phyloP scores from a whole-genome alignment of 2,329 filamentous ascomycete genomes.

The Penicillium paneum region DNA sequence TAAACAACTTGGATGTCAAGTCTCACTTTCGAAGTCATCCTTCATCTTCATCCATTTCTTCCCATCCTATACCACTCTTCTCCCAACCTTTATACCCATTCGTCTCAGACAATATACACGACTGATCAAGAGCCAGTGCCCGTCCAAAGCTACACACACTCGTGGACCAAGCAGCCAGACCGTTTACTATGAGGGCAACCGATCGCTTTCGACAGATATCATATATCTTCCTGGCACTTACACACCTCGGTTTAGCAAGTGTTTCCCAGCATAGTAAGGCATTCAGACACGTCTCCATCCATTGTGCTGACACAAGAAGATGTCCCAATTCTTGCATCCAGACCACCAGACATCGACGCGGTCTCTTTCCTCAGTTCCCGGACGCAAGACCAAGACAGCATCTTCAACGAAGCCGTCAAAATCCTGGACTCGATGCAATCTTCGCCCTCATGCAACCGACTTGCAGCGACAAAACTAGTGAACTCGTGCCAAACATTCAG shows the following conservation, averaged over 20 bases:
- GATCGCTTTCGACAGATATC: neutral
- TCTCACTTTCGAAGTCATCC: neutral
- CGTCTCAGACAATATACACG: neutral
- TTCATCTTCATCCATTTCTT: neutral
- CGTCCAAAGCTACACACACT: neutral
- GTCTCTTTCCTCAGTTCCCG: constrained; percentile 27
- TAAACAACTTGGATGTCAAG: neutral
- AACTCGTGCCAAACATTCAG: constrained; percentile 53
- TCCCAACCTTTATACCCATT: neutral
- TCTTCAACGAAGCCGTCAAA: constrained; percentile 44
- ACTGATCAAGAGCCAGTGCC: neutral
- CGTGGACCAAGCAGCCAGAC: neutral
- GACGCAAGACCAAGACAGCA: constrained; percentile 26
- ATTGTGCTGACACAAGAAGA: neutral
- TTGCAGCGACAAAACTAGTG: constrained; percentile 53
- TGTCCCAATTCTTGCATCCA: constrained; percentile 1
- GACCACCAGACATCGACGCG: constrained; percentile 21
- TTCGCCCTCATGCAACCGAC: constrained; percentile 51
- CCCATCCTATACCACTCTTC: neutral
- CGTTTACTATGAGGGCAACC: neutral
- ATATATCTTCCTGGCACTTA: neutral
- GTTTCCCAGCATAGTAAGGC: neutral
- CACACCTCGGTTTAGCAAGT: neutral
- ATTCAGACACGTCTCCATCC: too few relatives aligned
- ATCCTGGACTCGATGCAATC: constrained; percentile 46